Evolutionary conservation across 1,284 basidiomycete species (phyloP).

Genomic region (Cerioporus squamosus): DNA sequence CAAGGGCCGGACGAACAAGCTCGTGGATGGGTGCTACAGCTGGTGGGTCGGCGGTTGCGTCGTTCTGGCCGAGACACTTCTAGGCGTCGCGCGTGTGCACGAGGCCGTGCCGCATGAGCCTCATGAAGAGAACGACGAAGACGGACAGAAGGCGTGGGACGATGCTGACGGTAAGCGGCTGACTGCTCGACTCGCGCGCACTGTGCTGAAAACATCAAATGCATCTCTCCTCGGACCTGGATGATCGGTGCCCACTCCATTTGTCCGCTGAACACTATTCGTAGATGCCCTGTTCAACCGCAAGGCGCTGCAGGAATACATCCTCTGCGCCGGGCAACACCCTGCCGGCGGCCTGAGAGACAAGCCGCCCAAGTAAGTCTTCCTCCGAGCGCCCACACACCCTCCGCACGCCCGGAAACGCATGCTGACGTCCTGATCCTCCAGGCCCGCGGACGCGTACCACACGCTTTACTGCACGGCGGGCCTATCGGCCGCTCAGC

Average conservation of each 20-base stretch:
- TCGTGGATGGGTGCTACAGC: constrained; percentile 98
- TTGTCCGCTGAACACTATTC: background rate
- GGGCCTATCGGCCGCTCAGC: constrained; percentile 88
- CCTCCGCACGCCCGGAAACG: constrained; percentile 11
- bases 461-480: constrained; percentile 92
- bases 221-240: background rate
- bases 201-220: background rate
- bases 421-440: background rate
- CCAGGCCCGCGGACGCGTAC: constrained; percentile 81
- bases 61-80: constrained; percentile 74
- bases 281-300: constrained; percentile 61
- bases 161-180: constrained; percentile 62
- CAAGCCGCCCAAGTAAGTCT: constrained; percentile 89
- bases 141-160: constrained; percentile 47
- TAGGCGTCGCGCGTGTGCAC: constrained; percentile 21
- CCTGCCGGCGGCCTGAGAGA: constrained; percentile 88
- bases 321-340: constrained; percentile 86
- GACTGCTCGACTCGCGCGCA: background rate
- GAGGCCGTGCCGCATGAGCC: constrained; percentile 28
- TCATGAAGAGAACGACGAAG: constrained; percentile 37
- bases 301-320: constrained; percentile 85
- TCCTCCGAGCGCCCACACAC: constrained; percentile 1
- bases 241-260: background rate
- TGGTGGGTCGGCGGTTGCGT: constrained; percentile 99
- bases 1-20: constrained; percentile 93